Evolutionary conservation across 2,329 filamentous ascomycete genomes (phyloP), one percentile per base, ranked within the genome.

Genomic region (Diplodia intermedia): DNA sequence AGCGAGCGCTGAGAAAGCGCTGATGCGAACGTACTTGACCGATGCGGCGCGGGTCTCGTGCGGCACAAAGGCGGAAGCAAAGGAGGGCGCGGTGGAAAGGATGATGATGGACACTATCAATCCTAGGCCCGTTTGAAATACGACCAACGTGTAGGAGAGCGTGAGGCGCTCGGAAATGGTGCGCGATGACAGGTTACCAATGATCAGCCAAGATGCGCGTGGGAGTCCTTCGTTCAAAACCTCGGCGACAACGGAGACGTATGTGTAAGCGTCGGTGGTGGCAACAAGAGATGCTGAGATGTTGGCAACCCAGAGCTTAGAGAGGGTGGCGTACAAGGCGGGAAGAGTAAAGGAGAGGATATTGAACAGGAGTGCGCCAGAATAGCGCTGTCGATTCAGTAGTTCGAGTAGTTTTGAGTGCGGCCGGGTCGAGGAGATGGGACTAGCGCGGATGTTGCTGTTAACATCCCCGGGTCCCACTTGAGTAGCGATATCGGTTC

Each of bases 171-270:
- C 81, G 0, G 77, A 69, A 0, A 84, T 75, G 0, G 80, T 79
- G 1, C 88, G 83, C 0, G 84, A 86, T 0, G 85, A 78, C 33
- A 83, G 84, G 76, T 92, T 88, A 8, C 88, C 89, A 68, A 92
- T 91, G 68, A 91, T 84, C 6, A 89, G 81, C 86, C 88, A 93
- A 0, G 89, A 84, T 0, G 89, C 87, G 26, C 89, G 83, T 0
- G 90, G 90, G 0, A 93, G 85, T 0, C 90, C 90, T 75, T 93
- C 90, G 71, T 92, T 92, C 18, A 93, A 77, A 0, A 91, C 89
- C 74, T 92, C 88, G 1, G 85, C 86, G 0, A 91, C 82, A 0
- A 88, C 84, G 23, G 85, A 83, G 69, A 92, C 90, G 75, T 92
- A 92, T 0, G 88, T 91, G 76, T 90, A 91, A 0, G 84, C 80